These are phyloP conservation scores for Ustulina deusta DNA, from an alignment of 2,329 filamentous ascomycete species.

Conservation along the genomic window DNA sequence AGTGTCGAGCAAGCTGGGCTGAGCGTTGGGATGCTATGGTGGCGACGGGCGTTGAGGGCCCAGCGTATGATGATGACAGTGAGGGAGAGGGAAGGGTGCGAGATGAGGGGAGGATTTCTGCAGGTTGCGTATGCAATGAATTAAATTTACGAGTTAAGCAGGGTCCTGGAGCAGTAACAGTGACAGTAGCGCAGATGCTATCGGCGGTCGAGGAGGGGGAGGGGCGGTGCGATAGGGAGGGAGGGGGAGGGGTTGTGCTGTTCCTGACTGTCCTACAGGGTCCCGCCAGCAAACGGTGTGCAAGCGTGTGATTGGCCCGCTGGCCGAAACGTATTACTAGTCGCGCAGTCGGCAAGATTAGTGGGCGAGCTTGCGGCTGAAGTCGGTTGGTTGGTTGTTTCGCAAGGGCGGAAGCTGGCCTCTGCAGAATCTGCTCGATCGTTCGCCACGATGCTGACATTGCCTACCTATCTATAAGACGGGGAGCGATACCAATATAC, in stretches of 20 bases:
- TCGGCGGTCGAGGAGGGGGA: slow-evolving; percentile 19
- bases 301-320: slow-evolving; percentile 48
- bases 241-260: slow-evolving; percentile 50
- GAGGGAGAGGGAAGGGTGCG: slow-evolving; percentile 30
- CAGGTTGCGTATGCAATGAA: slow-evolving; percentile 41
- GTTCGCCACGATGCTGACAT: slow-evolving; percentile 34
- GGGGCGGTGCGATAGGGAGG: slow-evolving; percentile 39
- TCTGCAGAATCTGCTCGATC: slow-evolving; percentile 39
- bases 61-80: slow-evolving; percentile 22
- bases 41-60: slow-evolving; percentile 37
- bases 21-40: slow-evolving; percentile 65
- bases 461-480: neutral
- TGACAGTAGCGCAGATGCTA: slow-evolving; percentile 20
- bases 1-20: slow-evolving; percentile 67
- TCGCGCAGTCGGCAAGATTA: slow-evolving; percentile 19
- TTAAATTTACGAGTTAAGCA: slow-evolving; percentile 39
- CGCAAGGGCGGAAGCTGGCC: slow-evolving; percentile 33
- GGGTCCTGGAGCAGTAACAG: slow-evolving; percentile 12
- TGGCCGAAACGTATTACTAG: slow-evolving; percentile 31
- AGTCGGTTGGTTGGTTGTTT: slow-evolving; percentile 31
- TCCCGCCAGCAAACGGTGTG: slow-evolving; percentile 47
- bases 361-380: slow-evolving; percentile 36
- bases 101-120: slow-evolving; percentile 32
- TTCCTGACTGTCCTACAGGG: slow-evolving; percentile 38
- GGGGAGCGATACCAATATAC: neutral